Base-by-base conservation (phyloP, 768 basidiomycete genomes). In the Cyclocybe aegerita region DNA sequence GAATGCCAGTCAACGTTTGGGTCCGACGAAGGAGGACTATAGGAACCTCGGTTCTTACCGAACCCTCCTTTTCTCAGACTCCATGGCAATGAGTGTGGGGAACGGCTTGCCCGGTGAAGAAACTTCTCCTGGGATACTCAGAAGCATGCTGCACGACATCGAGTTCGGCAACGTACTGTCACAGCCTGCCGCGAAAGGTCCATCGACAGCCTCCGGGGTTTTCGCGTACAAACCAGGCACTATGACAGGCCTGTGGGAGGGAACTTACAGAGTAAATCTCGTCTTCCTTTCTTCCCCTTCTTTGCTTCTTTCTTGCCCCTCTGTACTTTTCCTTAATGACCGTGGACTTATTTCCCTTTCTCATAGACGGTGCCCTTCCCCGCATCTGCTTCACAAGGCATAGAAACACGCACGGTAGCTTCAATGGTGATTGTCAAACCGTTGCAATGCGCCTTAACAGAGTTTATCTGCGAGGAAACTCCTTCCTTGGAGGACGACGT, bases 191-290 rank as follows among this genome's bases (percentile, higher is more conserved):
- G 32, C 32, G 32, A 42, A 39, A 43, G 33, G 9, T 37, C 34
- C 9, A 33, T 23, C 41, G 12, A 46, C 49, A 15, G 32, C 9
- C 14, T 34, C 54, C 16, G 52, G 65, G 40, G 49, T 56, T 4
- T 60, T 63, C 16, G 32, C 29, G 12, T 61, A 60, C 56, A 59
- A 67, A 57, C 73, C 75, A 35, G 80, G 79, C 12, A 62, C 71
- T 32, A 69, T 85, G 48, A 69, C 78, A 29, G 83, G 82, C 3
- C 59, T 77, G 51, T 86, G 84, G 84, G 77, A 84, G 65, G 84
- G 84, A 1, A 70, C 69, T 41, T 80, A 75, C 60, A 80, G 80
- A 79, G 84, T 83, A 56, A 60, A 70, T 60, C 32, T 11, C 46
- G 38, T 37, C 30, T 43, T 23, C 12, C 12, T 16, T 10, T 17